A percentile compares a stretch with the other conserved stretches of the same genome.
Conservation (phyloP, 1,284 basidiomycete genomes). For the Puccinia novopanici region DNA sequence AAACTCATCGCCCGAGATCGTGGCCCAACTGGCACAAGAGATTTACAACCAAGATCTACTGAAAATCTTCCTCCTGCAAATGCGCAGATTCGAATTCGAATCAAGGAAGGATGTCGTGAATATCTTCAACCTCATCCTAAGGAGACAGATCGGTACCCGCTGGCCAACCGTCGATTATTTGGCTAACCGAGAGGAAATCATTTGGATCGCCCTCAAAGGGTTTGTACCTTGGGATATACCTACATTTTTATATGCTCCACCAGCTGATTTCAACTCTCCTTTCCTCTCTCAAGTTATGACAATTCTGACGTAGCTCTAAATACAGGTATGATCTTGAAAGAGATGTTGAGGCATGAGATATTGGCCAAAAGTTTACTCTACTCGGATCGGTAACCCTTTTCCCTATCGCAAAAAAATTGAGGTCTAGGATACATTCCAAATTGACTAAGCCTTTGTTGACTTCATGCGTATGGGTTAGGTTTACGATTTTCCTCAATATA, state of each 20-base stretch:
- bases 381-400: conserved; percentile 76
- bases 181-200: conserved; percentile 76
- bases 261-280: conserved; percentile 19
- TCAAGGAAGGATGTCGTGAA: conserved; percentile 87
- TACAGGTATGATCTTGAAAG: conserved; percentile 95
- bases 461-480: conserved; percentile 64
- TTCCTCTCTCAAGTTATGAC: conserved; percentile 67
- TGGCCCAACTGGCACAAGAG: conserved; percentile 92
- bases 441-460: conserved; percentile 12
- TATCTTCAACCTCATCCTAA: conserved; percentile 93
- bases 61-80: conserved; percentile 75
- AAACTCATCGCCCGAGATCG: conserved; percentile 64
- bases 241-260: background rate
- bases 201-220: conserved; percentile 83
- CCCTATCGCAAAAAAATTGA: background rate
- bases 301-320: conserved; percentile 94
- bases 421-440: conserved; percentile 3
- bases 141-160: conserved; percentile 87
- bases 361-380: conserved; percentile 86
- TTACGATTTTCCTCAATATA: conserved; percentile 96
- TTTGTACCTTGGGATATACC: conserved; percentile 54
- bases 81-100: conserved; percentile 91
- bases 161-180: conserved; percentile 96
- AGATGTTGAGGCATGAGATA: conserved; percentile 92
- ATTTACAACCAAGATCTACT: conserved; percentile 89